Evolutionary conservation across 306 rosid genomes (phyloP), one percentile per base, ranked within the genome.

Genomic region (Malus orientalis): DNA sequence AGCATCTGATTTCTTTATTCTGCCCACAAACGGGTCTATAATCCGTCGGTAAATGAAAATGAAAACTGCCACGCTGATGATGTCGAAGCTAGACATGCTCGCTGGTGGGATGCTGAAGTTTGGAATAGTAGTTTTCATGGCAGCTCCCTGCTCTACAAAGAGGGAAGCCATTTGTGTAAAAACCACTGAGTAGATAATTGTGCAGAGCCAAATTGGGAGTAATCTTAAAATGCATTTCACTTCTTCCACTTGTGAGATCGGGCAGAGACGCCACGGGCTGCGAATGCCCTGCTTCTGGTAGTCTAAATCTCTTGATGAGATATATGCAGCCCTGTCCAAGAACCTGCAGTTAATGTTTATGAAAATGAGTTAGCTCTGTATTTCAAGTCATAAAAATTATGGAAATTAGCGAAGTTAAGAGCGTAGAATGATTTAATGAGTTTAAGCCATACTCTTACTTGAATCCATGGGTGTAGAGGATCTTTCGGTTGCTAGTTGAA

Each of bases 91-190:
- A 22, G 99, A 96, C 99, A 96, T 96, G 85, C 99, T 96, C 1
- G 99, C 99, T 4, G 99, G 87, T 27, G 99, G 99, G 76, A 96
- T 88, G 74, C 42, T 82, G 87, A 96, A 96, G 79, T 77, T 55
- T 67, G 96, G 89, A 67, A 96, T 60, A 0, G 87, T 87, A 44
- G 97, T 88, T 74, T 96, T 89, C 99, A 96, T 96, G 78, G 93
- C 99, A 2, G 97, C 96, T 18, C 99, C 99, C 87, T 96, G 99
- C 87, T 92, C 99, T 61, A 96, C 99, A 67, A 96, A 96, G 80
- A 96, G 98, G 22, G 99, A 96, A 47, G 97, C 98, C 99, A 96
- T 96, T 83, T 96, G 99, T 71, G 99, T 92, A 84, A 92, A 96
- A 78, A 92, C 99, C 66, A 96, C 99, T 0, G 99, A 96, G 88